phyloP scores from a whole-genome alignment of 2,329 filamentous ascomycete genomes.

The Fusarium udum region DNA sequence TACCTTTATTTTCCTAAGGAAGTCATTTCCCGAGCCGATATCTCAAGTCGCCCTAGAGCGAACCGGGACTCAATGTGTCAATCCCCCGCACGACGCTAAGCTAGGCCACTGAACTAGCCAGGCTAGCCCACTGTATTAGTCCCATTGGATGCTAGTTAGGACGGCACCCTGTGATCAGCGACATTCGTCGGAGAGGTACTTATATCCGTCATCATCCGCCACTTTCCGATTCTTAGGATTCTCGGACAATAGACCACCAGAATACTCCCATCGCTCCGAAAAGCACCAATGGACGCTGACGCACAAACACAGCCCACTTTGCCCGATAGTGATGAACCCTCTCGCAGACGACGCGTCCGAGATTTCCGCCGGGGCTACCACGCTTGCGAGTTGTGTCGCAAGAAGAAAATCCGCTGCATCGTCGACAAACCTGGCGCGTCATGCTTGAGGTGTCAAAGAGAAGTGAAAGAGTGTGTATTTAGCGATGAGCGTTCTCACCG shows the following conservation, averaged over 20 bases:
- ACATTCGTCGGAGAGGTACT: neutral
- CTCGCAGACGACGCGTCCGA: slow-evolving; percentile 10
- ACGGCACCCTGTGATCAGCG: neutral
- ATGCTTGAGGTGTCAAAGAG: slow-evolving; percentile 25
- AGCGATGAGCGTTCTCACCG: slow-evolving; percentile 14
- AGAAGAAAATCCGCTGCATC: slow-evolving; percentile 28
- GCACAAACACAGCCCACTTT: neutral
- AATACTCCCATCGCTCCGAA: neutral
- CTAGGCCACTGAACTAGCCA: too few species aligned
- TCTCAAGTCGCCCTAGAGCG: neutral
- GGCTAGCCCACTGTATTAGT: neutral
- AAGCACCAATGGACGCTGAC: neutral
- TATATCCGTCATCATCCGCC: slow-evolving; percentile 1
- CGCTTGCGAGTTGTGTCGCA: slow-evolving; percentile 29
- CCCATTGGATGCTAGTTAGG: neutral
- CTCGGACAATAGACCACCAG: neutral
- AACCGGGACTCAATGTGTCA: neutral
- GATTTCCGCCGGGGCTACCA: slow-evolving; percentile 29
- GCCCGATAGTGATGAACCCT: neutral
- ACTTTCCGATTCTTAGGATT: neutral
- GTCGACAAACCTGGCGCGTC: slow-evolving; percentile 8
- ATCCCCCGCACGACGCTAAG: neutral
- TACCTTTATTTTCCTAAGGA: neutral
- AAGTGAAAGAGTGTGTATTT: slow-evolving; percentile 17
- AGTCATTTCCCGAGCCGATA: neutral